Percentiles rank a stretch among this genome's conserved stretches.
Conservation (phyloP, 352 stramenopile genomes). For the Phytopythium boreale region DNA sequence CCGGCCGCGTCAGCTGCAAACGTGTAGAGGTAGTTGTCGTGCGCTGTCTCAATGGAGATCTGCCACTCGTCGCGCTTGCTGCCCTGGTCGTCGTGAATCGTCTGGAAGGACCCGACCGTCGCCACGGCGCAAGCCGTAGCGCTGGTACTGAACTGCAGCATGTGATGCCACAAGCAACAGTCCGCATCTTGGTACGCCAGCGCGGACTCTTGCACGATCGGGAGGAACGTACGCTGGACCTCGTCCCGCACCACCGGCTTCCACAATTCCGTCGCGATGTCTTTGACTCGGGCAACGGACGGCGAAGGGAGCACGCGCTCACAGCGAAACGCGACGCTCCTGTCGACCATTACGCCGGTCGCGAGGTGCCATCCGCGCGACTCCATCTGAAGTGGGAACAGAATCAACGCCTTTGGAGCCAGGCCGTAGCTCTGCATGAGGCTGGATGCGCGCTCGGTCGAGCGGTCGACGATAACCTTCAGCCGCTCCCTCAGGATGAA, state of each 20-base stretch:
- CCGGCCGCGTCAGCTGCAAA: conserved; percentile 29
- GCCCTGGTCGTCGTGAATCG: conserved; percentile 12
- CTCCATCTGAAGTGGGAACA: conserved; percentile 35
- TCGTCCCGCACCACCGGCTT: conserved; percentile 50
- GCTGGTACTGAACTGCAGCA: conserved; percentile 31
- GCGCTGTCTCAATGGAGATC: conserved; percentile 49
- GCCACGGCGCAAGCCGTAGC: conserved; percentile 23
- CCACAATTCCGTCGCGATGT: conserved; percentile 49
- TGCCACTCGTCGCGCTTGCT: conserved; percentile 27
- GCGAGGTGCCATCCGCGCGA: conserved; percentile 47
- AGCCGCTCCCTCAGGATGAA: conserved; percentile 36
- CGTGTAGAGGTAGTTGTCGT: conserved; percentile 49
- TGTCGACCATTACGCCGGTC: conserved; percentile 31
- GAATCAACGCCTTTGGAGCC: conserved; percentile 4
- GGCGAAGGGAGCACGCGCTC: conserved; percentile 25
- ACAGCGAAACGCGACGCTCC: conserved; percentile 44
- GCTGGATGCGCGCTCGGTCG: conserved; percentile 27
- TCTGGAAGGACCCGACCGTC: conserved; percentile 43
- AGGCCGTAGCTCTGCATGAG: conserved; percentile 32
- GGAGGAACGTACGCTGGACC: conserved; percentile 58
- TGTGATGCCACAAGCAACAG: conserved; percentile 26
- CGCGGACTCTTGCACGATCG: conserved; percentile 46
- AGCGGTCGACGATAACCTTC: conserved; percentile 15
- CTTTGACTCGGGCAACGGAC: conserved; percentile 10
- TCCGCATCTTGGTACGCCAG: conserved; percentile 25